Evolutionary conservation across 306 rosid genomes (phyloP), one percentile per base, ranked within the genome.

Genomic region (Fagus crenata): DNA sequence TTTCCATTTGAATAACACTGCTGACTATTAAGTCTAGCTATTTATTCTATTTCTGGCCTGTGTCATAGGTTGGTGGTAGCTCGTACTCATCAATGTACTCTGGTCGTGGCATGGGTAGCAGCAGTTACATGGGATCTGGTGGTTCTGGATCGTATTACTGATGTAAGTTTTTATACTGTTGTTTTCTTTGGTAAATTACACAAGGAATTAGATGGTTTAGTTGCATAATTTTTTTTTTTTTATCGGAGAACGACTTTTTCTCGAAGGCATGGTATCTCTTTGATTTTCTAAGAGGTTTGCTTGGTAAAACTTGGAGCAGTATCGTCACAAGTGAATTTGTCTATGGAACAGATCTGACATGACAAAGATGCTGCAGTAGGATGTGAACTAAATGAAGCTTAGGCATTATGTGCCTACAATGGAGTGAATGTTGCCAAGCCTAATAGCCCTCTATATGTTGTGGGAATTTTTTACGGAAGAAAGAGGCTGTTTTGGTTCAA

Each of bases 71-170:
- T 77, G 93, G 99, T 11, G 89, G 92, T 49, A 82, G 93, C 69
- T 87, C 97, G 1, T 90, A 90, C 88, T 88, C 97, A 31, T 90
- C 97, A 18, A 76, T 87, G 85, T 90, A 90, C 85, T 76, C 97
- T 64, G 78, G 96, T 72, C 93, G 97, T 73, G 87, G 93, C 73
- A 79, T 81, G 63, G 85, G 95, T 31, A 92, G 97, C 80, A 87
- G 93, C 75, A 86, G 91, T 76, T 95, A 92, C 74, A 89, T 92
- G 91, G 87, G 96, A 40, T 69, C 91, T 17, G 83, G 97, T 54
- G 89, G 96, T 75, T 90, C 97, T 76, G 84, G 97, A 56, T 90
- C 97, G 49, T 92, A 95, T 84, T 95, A 95, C 71, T 95, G 86
- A 95, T 93, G 97, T 89, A 84, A 82, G 81, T 86, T 15, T 43